Percentiles rank a stretch among this genome's conserved stretches.
Conservation (phyloP, 2,329 filamentous ascomycete species). For the Fusarium penzigii region DNA sequence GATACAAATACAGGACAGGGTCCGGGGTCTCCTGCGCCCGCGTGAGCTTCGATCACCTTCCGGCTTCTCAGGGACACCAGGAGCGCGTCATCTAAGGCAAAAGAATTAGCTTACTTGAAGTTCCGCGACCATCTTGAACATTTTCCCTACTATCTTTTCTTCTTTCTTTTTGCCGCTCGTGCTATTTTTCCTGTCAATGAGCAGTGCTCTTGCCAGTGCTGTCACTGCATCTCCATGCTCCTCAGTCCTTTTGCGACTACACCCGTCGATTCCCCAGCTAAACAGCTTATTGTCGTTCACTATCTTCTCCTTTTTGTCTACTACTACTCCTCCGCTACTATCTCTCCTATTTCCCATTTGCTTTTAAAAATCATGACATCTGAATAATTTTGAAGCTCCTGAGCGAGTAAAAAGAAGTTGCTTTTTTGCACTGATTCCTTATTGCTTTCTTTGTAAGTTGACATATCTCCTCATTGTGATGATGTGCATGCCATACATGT, state of each 20-base stretch:
- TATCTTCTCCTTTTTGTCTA: constrained; percentile 5
- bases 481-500: constrained; percentile 9
- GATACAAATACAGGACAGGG: constrained; percentile 27
- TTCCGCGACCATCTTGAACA: constrained; percentile 18
- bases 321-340: constrained; percentile 6
- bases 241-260: constrained; percentile 5
- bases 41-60: constrained; percentile 28
- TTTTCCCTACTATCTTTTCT: constrained; percentile 15
- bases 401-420: constrained; percentile 16
- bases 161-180: constrained; percentile 15
- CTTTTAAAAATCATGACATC: constrained; percentile 21
- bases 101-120: constrained; percentile 14
- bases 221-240: constrained; percentile 15
- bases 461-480: constrained; percentile 13
- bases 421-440: constrained; percentile 12
- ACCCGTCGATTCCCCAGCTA: background rate
- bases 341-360: too few species aligned
- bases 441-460: constrained; percentile 22
- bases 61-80: constrained; percentile 15
- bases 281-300: constrained; percentile 3
- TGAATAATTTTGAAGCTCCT: constrained; percentile 14
- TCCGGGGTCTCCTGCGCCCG: constrained; percentile 19
- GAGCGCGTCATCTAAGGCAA: constrained; percentile 11
- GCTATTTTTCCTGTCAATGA: constrained; percentile 17
- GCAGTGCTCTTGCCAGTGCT: constrained; percentile 26